phyloP scores from a whole-genome alignment of 495 filamentous ascomycete genomes.

The Neurospora tetraspora region DNA sequence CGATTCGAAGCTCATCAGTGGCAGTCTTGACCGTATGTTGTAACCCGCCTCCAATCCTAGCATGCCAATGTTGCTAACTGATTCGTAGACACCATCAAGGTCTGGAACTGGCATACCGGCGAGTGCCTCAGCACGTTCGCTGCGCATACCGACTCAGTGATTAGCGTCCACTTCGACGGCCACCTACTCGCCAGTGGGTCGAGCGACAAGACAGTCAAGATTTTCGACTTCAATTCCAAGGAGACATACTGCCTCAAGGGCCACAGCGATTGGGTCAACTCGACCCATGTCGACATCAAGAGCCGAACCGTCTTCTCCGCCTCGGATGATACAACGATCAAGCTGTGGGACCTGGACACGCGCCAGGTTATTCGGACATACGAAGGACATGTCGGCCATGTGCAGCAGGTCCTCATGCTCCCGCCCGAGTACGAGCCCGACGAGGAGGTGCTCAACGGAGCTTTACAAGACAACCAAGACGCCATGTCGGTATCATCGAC shows the following conservation, averaged over 20 bases:
- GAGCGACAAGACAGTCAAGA: slow-evolving; percentile 78
- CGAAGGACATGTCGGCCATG: slow-evolving; percentile 90
- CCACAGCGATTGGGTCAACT: slow-evolving; percentile 91
- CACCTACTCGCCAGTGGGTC: slow-evolving; percentile 80
- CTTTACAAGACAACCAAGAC: slow-evolving; percentile 50
- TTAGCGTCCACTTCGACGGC: slow-evolving; percentile 74
- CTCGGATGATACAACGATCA: slow-evolving; percentile 84
- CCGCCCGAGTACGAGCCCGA: slow-evolving; percentile 86
- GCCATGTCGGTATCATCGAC: slow-evolving; percentile 31
- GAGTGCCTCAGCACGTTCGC: slow-evolving; percentile 72
- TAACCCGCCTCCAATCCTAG: not conserved
- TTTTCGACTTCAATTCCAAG: slow-evolving; percentile 86
- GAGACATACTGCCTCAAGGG: slow-evolving; percentile 68
- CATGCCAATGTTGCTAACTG: slow-evolving; percentile 3
- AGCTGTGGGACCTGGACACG: slow-evolving; percentile 65
- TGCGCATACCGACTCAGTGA: slow-evolving; percentile 69
- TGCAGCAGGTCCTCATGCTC: slow-evolving; percentile 78
- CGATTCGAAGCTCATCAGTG: slow-evolving; percentile 53
- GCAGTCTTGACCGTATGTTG: slow-evolving; percentile 21
- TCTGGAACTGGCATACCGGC: slow-evolving; percentile 97
- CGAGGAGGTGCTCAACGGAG: slow-evolving; percentile 39
- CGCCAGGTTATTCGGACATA: slow-evolving; percentile 67
- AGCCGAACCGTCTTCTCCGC: slow-evolving; percentile 85
- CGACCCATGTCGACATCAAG: slow-evolving; percentile 67
- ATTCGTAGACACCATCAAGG: slow-evolving; percentile 50